phyloP scores from a whole-genome alignment of 345 rosid species.

The Ricinus communis region DNA sequence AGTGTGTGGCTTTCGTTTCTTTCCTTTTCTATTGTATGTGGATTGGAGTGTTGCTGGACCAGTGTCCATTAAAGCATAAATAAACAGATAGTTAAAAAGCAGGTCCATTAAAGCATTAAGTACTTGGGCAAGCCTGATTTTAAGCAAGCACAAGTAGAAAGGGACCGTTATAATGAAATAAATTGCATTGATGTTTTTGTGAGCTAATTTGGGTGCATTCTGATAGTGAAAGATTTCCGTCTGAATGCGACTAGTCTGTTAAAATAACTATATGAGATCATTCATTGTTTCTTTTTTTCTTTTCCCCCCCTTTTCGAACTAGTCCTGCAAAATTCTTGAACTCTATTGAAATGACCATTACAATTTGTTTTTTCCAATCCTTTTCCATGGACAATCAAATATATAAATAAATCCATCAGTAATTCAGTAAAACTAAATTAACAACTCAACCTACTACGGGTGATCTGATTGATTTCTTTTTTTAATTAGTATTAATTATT shows the following conservation, averaged over 20 bases:
- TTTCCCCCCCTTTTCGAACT: not conserved
- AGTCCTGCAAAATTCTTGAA: no score
- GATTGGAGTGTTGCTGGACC: not conserved
- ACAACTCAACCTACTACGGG: no score
- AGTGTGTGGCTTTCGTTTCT: not conserved
- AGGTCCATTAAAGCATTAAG: not conserved
- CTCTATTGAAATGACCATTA: no score
- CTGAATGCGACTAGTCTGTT: no score
- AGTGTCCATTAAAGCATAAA: no score
- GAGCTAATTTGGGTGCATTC: not conserved
- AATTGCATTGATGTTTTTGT: conserved; percentile 7
- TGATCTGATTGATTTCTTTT: no score
- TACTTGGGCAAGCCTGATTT: not conserved
- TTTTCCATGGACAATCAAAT: not conserved
- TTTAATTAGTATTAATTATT: no score
- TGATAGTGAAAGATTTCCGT: not conserved
- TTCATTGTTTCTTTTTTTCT: not conserved
- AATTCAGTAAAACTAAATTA: no score
- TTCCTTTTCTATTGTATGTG: not conserved
- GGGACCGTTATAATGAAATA: not conserved
- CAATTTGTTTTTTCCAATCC: no score
- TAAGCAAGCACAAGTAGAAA: not conserved
- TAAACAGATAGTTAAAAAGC: no score
- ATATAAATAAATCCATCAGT: no score
- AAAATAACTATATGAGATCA: no score